phyloP scores from a whole-genome alignment of 345 rosid species.

The Rhodamnia rubescens region DNA sequence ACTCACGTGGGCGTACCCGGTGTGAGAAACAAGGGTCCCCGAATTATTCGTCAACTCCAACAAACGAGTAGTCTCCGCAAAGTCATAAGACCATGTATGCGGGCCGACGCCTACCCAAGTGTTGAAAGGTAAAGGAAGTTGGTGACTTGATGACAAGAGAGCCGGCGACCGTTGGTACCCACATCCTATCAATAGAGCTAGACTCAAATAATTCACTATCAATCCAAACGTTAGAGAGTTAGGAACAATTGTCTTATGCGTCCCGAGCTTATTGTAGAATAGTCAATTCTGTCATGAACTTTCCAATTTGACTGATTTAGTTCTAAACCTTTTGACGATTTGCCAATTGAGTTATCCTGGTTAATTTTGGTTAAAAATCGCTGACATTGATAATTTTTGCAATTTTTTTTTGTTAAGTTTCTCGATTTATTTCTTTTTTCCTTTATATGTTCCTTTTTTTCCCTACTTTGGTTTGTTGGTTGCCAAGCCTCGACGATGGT shows the following conservation, averaged over 20 bases:
- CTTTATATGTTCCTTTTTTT: background rate
- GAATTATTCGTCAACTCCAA: no score
- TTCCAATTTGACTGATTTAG: background rate
- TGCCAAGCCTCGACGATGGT: accelerated
- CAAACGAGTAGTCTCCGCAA: no score
- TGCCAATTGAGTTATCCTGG: accelerated
- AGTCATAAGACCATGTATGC: no score
- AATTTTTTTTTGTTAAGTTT: background rate
- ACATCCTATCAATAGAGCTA: no score
- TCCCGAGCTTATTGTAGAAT: background rate
- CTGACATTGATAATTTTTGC: accelerated
- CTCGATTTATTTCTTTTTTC: no score
- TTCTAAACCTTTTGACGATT: background rate
- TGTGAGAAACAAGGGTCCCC: no score
- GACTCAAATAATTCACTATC: background rate
- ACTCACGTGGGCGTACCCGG: no score
- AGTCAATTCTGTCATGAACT: background rate
- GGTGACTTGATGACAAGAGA: no score
- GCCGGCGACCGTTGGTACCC: no score
- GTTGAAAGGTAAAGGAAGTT: no score
- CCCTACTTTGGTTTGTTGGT: background rate
- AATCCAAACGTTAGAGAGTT: background rate
- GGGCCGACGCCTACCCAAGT: no score
- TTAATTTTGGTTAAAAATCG: background rate
- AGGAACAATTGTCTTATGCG: background rate